These are phyloP conservation scores for Carex littledalei DNA, from an alignment of 176 grass and related monocot species.

Conservation along the genomic window DNA sequence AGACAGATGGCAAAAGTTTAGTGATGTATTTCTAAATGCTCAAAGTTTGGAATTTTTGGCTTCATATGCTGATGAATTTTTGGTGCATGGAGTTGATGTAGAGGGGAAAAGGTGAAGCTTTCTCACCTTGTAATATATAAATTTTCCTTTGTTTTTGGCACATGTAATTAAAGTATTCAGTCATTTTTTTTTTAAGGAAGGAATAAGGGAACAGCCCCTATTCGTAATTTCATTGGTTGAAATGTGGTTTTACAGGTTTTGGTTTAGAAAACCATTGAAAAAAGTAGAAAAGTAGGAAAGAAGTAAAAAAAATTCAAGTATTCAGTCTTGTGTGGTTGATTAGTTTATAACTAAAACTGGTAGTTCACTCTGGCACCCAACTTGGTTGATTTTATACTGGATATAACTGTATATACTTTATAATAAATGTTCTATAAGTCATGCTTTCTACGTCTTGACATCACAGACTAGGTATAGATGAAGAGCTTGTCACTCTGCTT, in stretches of 20 bases:
- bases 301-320: not conserved
- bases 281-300: too few species aligned
- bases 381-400: not conserved
- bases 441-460: not conserved
- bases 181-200: not conserved
- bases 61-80: constrained; percentile 86
- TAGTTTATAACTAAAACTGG: not conserved
- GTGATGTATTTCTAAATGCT: constrained; percentile 61
- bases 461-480: constrained; percentile 85
- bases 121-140: not conserved
- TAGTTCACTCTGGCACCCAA: too few species aligned
- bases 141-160: constrained; percentile 12
- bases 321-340: not conserved
- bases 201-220: too few species aligned
- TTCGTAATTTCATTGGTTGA: too few species aligned
- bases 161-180: not conserved
- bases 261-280: too few species aligned
- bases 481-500: constrained; percentile 68
- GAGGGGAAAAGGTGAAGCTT: constrained; percentile 75
- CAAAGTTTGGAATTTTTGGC: constrained; percentile 56
- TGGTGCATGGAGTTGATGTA: constrained; percentile 97
- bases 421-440: not conserved
- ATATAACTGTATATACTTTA: not conserved
- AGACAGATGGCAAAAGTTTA: constrained; percentile 95
- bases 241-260: too few species aligned